phyloP scores from a whole-genome alignment of 257 asterid species.

The Petunia secreta region DNA sequence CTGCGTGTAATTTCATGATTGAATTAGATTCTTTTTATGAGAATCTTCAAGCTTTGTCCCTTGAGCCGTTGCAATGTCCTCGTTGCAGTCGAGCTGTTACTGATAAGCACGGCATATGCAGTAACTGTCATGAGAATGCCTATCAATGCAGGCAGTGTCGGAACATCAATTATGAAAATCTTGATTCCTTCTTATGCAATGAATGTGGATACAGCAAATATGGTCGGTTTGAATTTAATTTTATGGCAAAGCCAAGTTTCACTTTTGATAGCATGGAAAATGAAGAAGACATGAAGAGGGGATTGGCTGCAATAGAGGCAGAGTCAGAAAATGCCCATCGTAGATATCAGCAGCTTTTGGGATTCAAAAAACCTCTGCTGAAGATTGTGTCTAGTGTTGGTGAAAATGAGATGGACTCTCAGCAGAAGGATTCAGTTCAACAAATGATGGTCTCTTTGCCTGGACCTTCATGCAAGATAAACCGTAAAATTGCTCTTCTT shows the following conservation, averaged over 20 bases:
- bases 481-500: slow-evolving; percentile 98
- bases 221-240: slow-evolving; percentile 98
- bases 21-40: slow-evolving; percentile 97
- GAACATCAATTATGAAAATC: slow-evolving; percentile 96
- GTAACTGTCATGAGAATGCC: slow-evolving; percentile 98
- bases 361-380: slow-evolving; percentile 94
- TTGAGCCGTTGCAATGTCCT: slow-evolving; percentile 98
- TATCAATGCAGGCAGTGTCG: slow-evolving; percentile 99
- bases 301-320: slow-evolving; percentile 92
- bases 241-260: slow-evolving; percentile 99
- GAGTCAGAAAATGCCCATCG: slow-evolving; percentile 99
- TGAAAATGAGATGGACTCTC: slow-evolving; percentile 98
- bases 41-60: slow-evolving; percentile 97
- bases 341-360: slow-evolving; percentile 97
- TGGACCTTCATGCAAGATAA: slow-evolving; percentile 98
- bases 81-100: slow-evolving; percentile 99
- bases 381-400: slow-evolving; percentile 98
- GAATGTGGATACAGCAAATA: slow-evolving; percentile 99
- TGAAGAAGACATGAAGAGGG: slow-evolving; percentile 98
- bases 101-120: slow-evolving; percentile 94
- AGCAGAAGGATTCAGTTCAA: slow-evolving; percentile 99
- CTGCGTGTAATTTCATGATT: slow-evolving; percentile 98
- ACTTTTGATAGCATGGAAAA: slow-evolving; percentile 98
- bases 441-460: slow-evolving; percentile 99
- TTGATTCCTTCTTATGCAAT: slow-evolving; percentile 94